These are phyloP conservation scores for Sedum album DNA, from an alignment of 164 flowering plant species.

Conservation along the genomic window DNA sequence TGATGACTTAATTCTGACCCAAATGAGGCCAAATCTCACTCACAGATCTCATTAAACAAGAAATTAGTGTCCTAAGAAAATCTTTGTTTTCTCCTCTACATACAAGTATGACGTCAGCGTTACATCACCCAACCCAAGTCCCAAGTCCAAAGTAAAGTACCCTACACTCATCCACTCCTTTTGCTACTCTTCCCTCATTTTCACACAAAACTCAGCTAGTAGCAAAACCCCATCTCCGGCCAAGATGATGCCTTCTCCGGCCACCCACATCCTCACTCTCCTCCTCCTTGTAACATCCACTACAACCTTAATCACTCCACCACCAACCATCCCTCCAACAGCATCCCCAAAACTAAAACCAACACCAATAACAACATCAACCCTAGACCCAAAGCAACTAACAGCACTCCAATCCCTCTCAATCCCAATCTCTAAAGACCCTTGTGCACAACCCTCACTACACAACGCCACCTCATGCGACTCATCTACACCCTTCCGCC, in stretches of 20 bases:
- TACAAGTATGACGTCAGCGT: neutral
- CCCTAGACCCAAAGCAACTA: conserved; percentile 81
- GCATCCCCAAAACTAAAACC: neutral
- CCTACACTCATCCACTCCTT: neutral
- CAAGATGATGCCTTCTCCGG: conserved; percentile 6
- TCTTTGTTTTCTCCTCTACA: neutral
- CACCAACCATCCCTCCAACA: conserved; percentile 15
- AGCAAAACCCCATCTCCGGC: neutral
- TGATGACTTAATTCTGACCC: too few species aligned
- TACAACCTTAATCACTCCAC: conserved; percentile 10
- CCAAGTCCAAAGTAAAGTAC: neutral
- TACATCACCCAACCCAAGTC: neutral
- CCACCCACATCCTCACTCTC: neutral
- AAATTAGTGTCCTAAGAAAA: neutral
- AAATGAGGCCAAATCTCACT: neutral
- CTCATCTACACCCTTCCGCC: conserved; percentile 63
- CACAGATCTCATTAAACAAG: neutral
- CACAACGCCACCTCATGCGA: conserved; percentile 60
- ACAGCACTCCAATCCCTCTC: conserved; percentile 73
- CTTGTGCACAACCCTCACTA: conserved; percentile 49
- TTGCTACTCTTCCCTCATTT: neutral
- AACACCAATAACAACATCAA: conserved; percentile 17
- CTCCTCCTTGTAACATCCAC: conserved; percentile 13
- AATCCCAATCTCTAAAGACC: conserved; percentile 71
- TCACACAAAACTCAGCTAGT: conserved; percentile 6